A percentile compares a stretch with the other conserved stretches of the same genome.
phyloP scores from a whole-genome alignment of 495 filamentous ascomycete species.

The Lophium mytilinum region DNA sequence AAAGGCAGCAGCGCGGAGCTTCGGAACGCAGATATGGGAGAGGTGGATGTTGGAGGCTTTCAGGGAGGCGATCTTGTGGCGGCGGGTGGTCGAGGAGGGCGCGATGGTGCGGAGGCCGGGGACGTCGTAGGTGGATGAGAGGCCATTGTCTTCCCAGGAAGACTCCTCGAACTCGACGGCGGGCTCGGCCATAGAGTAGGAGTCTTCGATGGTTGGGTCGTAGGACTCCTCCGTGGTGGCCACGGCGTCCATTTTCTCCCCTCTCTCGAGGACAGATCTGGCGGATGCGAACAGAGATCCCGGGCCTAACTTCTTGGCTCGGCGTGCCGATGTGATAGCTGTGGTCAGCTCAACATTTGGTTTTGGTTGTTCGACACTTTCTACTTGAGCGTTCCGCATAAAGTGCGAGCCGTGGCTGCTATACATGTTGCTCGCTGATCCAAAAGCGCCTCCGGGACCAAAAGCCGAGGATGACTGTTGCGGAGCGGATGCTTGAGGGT shows the following conservation, averaged over 20 bases:
- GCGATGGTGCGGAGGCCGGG: conserved; percentile 44
- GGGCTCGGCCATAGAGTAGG: background rate
- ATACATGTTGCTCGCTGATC: background rate
- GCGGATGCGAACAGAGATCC: background rate
- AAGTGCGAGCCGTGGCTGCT: background rate
- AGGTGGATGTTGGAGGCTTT: conserved; percentile 36
- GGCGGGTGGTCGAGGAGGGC: conserved; percentile 39
- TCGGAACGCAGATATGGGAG: conserved; percentile 53
- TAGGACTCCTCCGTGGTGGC: conserved; percentile 3
- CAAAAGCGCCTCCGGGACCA: background rate
- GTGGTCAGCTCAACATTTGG: background rate
- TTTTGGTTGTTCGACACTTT: background rate
- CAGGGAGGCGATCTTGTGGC: conserved; percentile 27
- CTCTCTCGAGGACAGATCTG: background rate
- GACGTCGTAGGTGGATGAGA: conserved; percentile 57
- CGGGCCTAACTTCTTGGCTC: background rate
- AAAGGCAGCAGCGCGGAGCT: conserved; percentile 58
- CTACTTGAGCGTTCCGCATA: background rate
- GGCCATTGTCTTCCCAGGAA: conserved; percentile 35
- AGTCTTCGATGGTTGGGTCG: background rate
- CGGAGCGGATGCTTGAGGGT: background rate
- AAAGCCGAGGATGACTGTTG: background rate
- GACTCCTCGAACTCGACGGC: conserved; percentile 19
- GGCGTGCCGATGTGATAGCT: background rate
- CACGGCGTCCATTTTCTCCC: background rate